Conservation (phyloP, 148 eudicot species). For the Rhododendron griersonianum region DNA sequence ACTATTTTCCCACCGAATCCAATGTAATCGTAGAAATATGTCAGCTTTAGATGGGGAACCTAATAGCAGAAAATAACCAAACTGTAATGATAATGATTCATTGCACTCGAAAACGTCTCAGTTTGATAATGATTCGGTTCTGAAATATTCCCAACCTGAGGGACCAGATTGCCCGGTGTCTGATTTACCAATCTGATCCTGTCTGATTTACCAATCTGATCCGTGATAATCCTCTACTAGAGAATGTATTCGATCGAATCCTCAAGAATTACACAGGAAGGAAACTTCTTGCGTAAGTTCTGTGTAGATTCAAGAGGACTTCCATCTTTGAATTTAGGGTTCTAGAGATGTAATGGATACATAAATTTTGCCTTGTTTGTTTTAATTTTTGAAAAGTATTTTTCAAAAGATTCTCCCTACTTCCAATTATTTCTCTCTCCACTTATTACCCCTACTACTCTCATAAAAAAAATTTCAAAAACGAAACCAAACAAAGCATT, state of each 20-base stretch:
- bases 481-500: no score
- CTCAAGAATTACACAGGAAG: neutral
- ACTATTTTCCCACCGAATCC: neutral
- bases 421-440: no score
- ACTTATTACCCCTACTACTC: no score
- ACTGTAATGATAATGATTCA: neutral
- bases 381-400: no score
- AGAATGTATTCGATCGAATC: neutral
- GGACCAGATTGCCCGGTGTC: neutral
- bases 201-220: neutral
- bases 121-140: neutral
- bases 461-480: neutral
- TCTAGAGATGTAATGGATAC: neutral
- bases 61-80: neutral
- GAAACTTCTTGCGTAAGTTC: neutral
- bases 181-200: neutral
- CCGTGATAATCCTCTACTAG: no score
- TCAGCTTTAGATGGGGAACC: neutral
- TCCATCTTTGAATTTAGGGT: neutral
- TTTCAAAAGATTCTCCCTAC: no score
- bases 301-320: neutral
- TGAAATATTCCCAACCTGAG: neutral
- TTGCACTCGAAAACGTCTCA: neutral
- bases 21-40: neutral
- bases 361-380: no score